Base-by-base conservation (phyloP, 2,329 filamentous ascomycete genomes). In the Gaeumannomyces tritici region DNA sequence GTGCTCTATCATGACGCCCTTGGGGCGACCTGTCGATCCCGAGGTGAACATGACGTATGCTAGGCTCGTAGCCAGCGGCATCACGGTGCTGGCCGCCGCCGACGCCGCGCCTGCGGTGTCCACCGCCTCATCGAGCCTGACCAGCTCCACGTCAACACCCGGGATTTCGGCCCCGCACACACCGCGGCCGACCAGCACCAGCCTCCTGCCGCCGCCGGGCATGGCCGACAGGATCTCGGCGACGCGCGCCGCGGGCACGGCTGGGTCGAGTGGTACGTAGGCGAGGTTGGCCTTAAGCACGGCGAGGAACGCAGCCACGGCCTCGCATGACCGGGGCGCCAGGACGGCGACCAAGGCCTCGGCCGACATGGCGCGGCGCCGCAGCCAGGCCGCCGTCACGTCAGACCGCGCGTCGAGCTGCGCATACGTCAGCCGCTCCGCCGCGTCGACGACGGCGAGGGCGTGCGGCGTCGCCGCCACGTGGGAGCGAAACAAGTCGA, bases 201-300 rank as follows among this genome's bases (percentile, higher is more conserved):
- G 7, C 6, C 8, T 9, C 7, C 24, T 11, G 29, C 55, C 4
- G 55, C n/a, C 12, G 29, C 55, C 24, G 42, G 42, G 13, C 42
- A 3, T 47, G 42, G 24, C n/a, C 26, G 55, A 57, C 55, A 57
- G n/a, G 27, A 57, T 31, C 27, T 9, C 29, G 7, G n/a, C 12
- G 26, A 31, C 29, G 7, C 55, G 27, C 6, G 24, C n/a, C n/a
- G 8, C 1, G 1, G 27, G 55, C 35, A 82, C 75, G 4, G 79
- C 78, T 35, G 82, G 83, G 64, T 86, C 83, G 2, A 86, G 75
- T 3, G 83, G 83, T 5, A 85, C 76, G 67, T 86, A 86, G 65
- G 86, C 82, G 18, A 79, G 83, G 24, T 83, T 82, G 57, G 79
- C 79, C 63, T 82, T 83, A 47, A 86, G 72, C 28, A 85, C 74